These are phyloP conservation scores for Aquilaria malaccensis DNA, from an alignment of 345 rosid genomes.

Conservation along the genomic window DNA sequence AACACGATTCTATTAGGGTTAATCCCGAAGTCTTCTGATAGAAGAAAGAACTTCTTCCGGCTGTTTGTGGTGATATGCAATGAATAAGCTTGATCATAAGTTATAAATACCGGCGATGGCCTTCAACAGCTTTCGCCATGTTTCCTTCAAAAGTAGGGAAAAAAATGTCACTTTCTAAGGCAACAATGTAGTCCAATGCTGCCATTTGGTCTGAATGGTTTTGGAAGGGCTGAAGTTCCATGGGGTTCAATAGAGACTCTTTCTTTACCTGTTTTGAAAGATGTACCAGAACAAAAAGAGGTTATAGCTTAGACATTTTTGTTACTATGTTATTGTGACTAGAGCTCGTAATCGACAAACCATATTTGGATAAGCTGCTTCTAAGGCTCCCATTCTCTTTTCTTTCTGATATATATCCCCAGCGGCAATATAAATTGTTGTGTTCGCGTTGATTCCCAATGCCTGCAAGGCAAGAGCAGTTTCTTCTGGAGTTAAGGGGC, in stretches of 20 bases:
- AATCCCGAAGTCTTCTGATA: background rate
- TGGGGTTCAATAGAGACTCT: constrained; percentile 24
- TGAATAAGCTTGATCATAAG: background rate
- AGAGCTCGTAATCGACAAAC: constrained; percentile 24
- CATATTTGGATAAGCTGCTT: constrained; percentile 60
- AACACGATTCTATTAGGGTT: background rate
- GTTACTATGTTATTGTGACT: too few relatives aligned
- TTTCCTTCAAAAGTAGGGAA: constrained; percentile 27
- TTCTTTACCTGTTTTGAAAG: constrained; percentile 23
- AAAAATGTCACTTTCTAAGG: constrained; percentile 37
- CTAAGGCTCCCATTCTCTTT: constrained; percentile 59
- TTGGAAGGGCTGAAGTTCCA: constrained; percentile 26
- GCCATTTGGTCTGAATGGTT: constrained; percentile 41
- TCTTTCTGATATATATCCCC: constrained; percentile 83
- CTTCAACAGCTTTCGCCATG: constrained; percentile 36
- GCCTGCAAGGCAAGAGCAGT: constrained; percentile 65
- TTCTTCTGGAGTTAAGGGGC: constrained; percentile 97
- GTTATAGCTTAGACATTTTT: background rate
- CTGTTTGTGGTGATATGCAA: background rate
- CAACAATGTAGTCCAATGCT: constrained; percentile 37
- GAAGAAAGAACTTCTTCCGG: background rate
- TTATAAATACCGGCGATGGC: constrained; percentile 33
- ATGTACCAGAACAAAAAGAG: too few relatives aligned
- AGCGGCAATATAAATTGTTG: constrained; percentile 83
- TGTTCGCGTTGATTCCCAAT: constrained; percentile 54